These are phyloP conservation scores for Begonia masoniana DNA, from an alignment of 306 rosid genomes.

Conservation along the genomic window DNA sequence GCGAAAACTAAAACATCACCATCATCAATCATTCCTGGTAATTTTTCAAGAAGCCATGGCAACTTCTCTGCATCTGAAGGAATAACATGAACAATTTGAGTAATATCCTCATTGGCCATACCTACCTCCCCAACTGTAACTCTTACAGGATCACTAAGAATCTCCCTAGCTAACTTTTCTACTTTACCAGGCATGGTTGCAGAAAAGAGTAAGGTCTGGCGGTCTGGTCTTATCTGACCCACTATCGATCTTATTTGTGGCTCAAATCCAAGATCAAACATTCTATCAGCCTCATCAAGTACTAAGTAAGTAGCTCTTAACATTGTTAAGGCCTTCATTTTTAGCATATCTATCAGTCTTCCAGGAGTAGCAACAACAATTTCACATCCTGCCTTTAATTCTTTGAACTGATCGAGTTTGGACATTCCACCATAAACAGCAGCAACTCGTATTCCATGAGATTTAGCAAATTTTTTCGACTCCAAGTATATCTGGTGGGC, in stretches of 20 bases:
- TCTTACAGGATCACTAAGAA: slow-evolving; percentile 77
- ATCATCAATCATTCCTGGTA: slow-evolving; percentile 77
- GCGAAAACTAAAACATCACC: slow-evolving; percentile 94
- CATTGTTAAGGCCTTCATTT: slow-evolving; percentile 90
- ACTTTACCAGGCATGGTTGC: slow-evolving; percentile 95
- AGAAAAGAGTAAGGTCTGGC: slow-evolving; percentile 91
- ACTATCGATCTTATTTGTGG: slow-evolving; percentile 94
- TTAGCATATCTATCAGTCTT: slow-evolving; percentile 86
- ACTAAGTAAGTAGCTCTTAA: slow-evolving; percentile 76
- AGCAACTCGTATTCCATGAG: slow-evolving; percentile 64
- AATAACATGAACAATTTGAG: slow-evolving; percentile 87
- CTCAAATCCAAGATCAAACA: slow-evolving; percentile 99
- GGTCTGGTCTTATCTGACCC: slow-evolving; percentile 96
- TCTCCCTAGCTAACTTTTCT: slow-evolving; percentile 92
- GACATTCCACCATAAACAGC: slow-evolving; percentile 99
- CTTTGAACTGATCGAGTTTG: slow-evolving; percentile 91
- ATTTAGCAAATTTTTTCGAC: slow-evolving; percentile 74
- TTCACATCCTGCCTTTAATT: slow-evolving; percentile 96
- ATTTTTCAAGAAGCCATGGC: slow-evolving; percentile 78
- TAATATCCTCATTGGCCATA: slow-evolving; percentile 95
- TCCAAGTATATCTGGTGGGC: slow-evolving; percentile 92
- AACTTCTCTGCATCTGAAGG: slow-evolving; percentile 81
- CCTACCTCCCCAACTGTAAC: slow-evolving; percentile 97
- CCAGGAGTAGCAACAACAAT: slow-evolving; percentile 96
- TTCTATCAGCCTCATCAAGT: slow-evolving; percentile 97